Conservation (phyloP, 768 basidiomycete genomes). For the Rhodosporidiobolus odoratus region DNA sequence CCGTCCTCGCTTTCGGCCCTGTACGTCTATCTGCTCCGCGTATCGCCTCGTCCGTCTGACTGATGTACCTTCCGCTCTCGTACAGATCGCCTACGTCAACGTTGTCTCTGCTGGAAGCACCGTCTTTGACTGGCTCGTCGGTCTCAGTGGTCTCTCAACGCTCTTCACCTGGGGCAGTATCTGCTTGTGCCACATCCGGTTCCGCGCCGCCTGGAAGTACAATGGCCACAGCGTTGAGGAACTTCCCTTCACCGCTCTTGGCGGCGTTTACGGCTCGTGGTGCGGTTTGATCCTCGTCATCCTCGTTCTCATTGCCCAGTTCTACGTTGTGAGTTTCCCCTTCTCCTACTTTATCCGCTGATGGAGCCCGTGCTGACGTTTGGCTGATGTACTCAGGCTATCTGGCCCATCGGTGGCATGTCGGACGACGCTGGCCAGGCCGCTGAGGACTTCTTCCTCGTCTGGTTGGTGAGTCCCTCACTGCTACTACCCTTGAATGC, state of each 20-base stretch:
- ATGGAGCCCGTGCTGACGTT: background rate
- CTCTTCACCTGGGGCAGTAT: constrained; percentile 59
- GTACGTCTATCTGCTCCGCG: background rate
- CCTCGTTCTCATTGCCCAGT: constrained; percentile 41
- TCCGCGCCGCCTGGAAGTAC: constrained; percentile 40
- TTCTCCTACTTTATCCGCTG: background rate
- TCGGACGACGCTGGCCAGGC: background rate
- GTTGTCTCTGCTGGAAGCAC: constrained; percentile 56
- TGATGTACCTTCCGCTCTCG: too few species aligned
- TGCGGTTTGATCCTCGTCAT: constrained; percentile 32
- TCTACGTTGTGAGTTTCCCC: constrained; percentile 39
- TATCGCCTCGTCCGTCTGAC: background rate
- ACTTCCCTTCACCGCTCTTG: constrained; percentile 38
- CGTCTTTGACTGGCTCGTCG: constrained; percentile 56
- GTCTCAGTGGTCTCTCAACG: constrained; percentile 62
- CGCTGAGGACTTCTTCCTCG: constrained; percentile 35
- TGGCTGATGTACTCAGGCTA: background rate
- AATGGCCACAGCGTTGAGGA: constrained; percentile 41
- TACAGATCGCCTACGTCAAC: constrained; percentile 40
- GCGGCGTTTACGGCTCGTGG: constrained; percentile 38
- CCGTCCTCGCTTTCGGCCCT: constrained; percentile 43
- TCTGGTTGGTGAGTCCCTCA: constrained; percentile 9
- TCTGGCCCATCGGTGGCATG: constrained; percentile 32
- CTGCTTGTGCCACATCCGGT: constrained; percentile 41
- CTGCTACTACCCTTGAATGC: background rate